phyloP scores from a whole-genome alignment of 2,329 filamentous ascomycete genomes.

The Immersiporthe knoxdaviesiana region DNA sequence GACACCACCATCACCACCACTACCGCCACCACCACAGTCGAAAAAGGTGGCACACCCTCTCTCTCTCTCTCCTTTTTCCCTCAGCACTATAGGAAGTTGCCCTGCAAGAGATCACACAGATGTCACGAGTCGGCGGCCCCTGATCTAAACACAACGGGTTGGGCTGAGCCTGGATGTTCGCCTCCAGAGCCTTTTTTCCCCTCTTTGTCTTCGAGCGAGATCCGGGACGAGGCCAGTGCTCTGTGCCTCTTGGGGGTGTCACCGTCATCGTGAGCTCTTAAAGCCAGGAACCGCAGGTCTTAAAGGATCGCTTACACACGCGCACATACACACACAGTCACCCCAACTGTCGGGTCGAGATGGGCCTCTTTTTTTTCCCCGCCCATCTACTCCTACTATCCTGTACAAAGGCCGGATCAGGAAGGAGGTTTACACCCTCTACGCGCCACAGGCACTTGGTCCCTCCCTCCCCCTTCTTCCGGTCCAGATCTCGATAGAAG shows the following conservation, averaged over 20 bases:
- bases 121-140: background rate
- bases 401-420: background rate
- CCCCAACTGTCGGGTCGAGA: background rate
- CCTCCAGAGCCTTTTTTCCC: background rate
- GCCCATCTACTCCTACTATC: background rate
- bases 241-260: background rate
- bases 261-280: background rate
- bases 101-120: background rate
- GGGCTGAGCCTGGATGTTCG: background rate
- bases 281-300: background rate
- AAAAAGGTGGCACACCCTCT: background rate
- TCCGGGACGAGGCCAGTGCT: background rate
- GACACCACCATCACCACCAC: background rate
- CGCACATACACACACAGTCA: too few species aligned
- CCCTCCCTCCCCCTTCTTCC: background rate
- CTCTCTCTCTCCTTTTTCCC: background rate
- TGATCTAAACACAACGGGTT: background rate
- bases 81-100: background rate
- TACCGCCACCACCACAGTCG: background rate
- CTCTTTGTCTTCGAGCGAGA: too few species aligned
- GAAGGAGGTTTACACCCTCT: background rate
- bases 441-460: background rate
- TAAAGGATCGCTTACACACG: background rate
- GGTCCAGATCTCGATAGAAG: background rate
- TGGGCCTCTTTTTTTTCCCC: background rate